Percentiles rank a stretch among this genome's conserved stretches.
phyloP scores from a whole-genome alignment of 257 asterid species.

The Paulownia fortunei region DNA sequence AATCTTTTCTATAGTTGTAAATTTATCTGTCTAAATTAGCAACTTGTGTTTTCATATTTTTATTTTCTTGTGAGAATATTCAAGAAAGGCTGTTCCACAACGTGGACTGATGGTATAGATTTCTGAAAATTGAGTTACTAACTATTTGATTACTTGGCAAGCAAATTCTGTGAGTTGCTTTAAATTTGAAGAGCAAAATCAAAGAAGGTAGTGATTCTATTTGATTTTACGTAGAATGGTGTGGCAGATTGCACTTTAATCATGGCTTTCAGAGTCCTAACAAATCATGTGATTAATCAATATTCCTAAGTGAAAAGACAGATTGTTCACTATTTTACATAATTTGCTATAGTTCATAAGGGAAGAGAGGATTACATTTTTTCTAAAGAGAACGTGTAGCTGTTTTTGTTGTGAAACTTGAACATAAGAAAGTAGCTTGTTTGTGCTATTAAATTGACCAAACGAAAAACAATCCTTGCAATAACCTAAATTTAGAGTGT shows the following conservation, averaged over 20 bases:
- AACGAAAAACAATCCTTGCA: background rate
- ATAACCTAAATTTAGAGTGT: background rate
- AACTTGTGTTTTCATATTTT: background rate
- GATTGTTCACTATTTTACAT: background rate
- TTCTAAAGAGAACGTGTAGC: background rate
- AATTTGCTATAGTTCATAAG: too few species aligned
- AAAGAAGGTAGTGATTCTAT: background rate
- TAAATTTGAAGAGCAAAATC: background rate
- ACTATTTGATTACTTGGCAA: background rate
- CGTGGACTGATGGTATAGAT: background rate
- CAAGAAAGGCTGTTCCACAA: background rate
- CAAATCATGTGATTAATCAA: background rate
- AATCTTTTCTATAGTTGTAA: slow-evolving; percentile 20
- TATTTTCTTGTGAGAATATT: background rate
- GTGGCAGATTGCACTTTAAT: background rate
- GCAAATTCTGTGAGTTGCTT: background rate
- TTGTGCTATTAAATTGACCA: background rate
- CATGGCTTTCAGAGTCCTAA: slow-evolving; percentile 8
- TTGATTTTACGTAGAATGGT: background rate
- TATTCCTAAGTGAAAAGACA: background rate
- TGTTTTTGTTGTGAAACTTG: background rate
- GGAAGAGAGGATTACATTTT: background rate
- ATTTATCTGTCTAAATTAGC: slow-evolving; percentile 1
- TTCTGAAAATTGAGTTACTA: background rate
- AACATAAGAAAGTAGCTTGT: background rate